Evolutionary conservation across 169 alveolate species (phyloP), one percentile per base, ranked within the genome.

Genomic region (Plasmodium vinckei): DNA sequence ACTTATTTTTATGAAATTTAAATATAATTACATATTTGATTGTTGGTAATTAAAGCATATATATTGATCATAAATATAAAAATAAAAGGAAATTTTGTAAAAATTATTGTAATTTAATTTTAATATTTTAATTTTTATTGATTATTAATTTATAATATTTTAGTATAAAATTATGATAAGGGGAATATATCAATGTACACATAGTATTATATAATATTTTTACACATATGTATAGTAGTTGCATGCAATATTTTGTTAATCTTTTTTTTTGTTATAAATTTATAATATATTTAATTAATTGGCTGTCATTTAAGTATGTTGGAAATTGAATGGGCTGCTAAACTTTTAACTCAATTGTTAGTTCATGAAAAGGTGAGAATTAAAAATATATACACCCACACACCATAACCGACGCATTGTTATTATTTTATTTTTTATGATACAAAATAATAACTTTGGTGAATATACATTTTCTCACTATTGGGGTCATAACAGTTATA

Each of bases 271-370:
- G 33, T 17, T 42, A 0, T 21, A 3, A 17, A 46, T 21, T 47
- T 68, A 7, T 46, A 10, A 2, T 68, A 17, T 46, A 17, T 3
- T 10, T 25, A 61, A 61, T 17, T 25, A 19, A 57, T 9, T 17
- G 25, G 7, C 6, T 19, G 13, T 57, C 65, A 57, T 57, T 57
- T n/a, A 15, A 19, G 12, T 9, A 57, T 57, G 10, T 64, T 79
- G 89, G 89, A 79, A 46, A 25, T 19, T 39, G 79, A 79, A 25
- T 79, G 89, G 89, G 89, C 82, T 5, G n/a, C 79, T 15, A 67
- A 70, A 47, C 49, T 79, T 65, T 54, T 79, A 65, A 47, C 82
- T 2, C 89, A 79, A 51, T 70, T 79, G 39, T 57, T 79, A 49
- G 49, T 79, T 53, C 65, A 79, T 27, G 89, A 79, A 70, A 79